Conservation (phyloP, 768 basidiomycete genomes). For the Russula earlei region DNA sequence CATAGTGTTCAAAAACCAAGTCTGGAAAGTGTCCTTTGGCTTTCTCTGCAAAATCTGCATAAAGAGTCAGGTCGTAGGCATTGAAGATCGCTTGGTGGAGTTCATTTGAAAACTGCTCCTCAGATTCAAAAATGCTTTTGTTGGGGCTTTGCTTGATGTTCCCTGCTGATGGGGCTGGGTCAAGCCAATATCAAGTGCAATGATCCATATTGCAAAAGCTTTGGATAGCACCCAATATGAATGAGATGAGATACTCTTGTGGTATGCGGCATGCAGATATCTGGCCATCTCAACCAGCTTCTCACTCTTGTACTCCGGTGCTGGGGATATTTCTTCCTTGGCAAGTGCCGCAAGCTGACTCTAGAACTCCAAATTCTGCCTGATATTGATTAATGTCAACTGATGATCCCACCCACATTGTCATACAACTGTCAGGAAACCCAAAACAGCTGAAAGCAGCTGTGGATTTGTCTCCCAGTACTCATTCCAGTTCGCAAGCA, state of each 20-base stretch:
- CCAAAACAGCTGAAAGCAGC: constrained; percentile 60
- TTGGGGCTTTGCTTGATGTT: constrained; percentile 38
- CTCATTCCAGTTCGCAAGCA: constrained; percentile 59
- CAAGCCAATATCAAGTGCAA: constrained; percentile 66
- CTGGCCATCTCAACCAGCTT: constrained; percentile 41
- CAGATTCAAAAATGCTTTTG: constrained; percentile 45
- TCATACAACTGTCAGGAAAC: constrained; percentile 73
- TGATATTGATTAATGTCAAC: constrained; percentile 42
- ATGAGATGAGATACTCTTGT: constrained; percentile 52
- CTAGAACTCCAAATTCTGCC: constrained; percentile 60
- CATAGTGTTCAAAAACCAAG: constrained; percentile 56
- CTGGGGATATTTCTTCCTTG: constrained; percentile 61
- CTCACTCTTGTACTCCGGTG: constrained; percentile 55
- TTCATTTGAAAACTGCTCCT: constrained; percentile 57
- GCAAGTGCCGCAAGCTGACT: constrained; percentile 52
- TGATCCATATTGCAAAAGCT: constrained; percentile 63
- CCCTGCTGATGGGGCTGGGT: constrained; percentile 29
- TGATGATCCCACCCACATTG: constrained; percentile 71
- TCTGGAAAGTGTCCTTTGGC: constrained; percentile 46
- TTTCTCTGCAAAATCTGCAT: constrained; percentile 47
- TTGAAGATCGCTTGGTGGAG: constrained; percentile 60
- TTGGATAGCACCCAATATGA: constrained; percentile 65
- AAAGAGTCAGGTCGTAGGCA: constrained; percentile 62
- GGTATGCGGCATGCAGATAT: constrained; percentile 42
- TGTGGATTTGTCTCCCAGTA: constrained; percentile 73